A percentile compares a stretch with the other conserved stretches of the same genome.
These are phyloP conservation scores for Combretum micranthum DNA, from an alignment of 345 rosid genomes.

Conservation along the genomic window DNA sequence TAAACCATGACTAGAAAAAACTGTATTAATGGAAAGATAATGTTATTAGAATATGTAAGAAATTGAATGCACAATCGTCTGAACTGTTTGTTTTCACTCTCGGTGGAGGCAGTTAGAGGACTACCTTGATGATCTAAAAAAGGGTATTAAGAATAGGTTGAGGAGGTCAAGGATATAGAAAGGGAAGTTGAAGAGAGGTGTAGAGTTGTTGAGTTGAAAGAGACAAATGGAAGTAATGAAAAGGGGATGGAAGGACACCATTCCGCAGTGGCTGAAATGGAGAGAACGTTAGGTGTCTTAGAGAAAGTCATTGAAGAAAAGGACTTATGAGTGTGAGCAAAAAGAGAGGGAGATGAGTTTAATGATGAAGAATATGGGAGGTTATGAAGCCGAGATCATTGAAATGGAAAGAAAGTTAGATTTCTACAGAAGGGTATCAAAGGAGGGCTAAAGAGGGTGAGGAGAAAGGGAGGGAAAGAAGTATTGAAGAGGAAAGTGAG, in stretches of 20 bases:
- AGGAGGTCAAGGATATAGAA: neutral
- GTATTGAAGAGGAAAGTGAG: neutral
- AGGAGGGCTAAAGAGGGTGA: too few relatives aligned
- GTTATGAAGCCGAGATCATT: neutral
- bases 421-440: too few relatives aligned
- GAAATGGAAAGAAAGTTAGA: too few relatives aligned
- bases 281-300: too few relatives aligned
- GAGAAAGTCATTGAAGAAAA: too few relatives aligned
- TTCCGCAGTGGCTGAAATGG: too few relatives aligned
- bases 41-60: neutral
- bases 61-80: neutral
- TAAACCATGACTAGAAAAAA: neutral
- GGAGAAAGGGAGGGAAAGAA: neutral
- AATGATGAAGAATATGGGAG: neutral
- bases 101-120: conserved; percentile 11
- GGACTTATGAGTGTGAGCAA: too few relatives aligned
- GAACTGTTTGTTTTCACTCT: neutral
- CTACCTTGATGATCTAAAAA: neutral
- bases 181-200: neutral
- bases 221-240: neutral
- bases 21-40: neutral
- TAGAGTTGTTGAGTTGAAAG: neutral
- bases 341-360: neutral
- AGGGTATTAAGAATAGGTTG: neutral
- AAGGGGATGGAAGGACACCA: neutral